Base-by-base conservation (phyloP, 306 rosid species). In the Gleditsia sinensis region DNA sequence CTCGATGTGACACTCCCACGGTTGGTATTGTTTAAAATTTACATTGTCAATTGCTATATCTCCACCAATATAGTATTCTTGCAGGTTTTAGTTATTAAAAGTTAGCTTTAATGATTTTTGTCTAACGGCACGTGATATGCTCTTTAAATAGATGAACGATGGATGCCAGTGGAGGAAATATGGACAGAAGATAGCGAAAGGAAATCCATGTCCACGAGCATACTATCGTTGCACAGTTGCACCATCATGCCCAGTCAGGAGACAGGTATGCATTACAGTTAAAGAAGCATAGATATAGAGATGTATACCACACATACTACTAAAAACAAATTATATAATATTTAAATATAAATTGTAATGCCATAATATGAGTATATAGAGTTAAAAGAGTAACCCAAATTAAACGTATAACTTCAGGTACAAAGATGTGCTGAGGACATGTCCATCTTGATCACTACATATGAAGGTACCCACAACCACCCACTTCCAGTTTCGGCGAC, bases 151-250 rank as follows among this genome's bases (percentile, higher is more conserved):
- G 96, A 80, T 91, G 92, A 85, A 68, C 71, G 96, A 91, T 86
- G 93, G 93, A 62, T 91, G 96, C 54, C 96, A 91, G 17, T 91
- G 96, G 96, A 88, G 96, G 27, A 91, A 91, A 82, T 91, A 91
- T 63, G 96, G 96, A 43, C 96, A 91, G 72, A 91, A 91, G 69
- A 82, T 85, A 57, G 81, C 96, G 13, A 91, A 88, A 79, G 94
- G 89, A 61, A 91, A 91, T 77, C 96, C 93, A 61, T 86, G 93
- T 81, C 96, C 96, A 3, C 75, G 93, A 27, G 92, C 96, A 9
- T 91, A 91, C 51, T 91, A 91, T 74, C 90, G 96, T 28, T 91
- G 96, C 75, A 85, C 96, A 2, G 89, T 91, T 54, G 85, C 89
- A 63, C 85, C 89, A 28, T 59, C 86, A 23, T 91, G 96, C 49